Evolutionary conservation across 2,329 filamentous ascomycete genomes (phyloP), one percentile per base, ranked within the genome.

Genomic region (Apiospora aurea): DNA sequence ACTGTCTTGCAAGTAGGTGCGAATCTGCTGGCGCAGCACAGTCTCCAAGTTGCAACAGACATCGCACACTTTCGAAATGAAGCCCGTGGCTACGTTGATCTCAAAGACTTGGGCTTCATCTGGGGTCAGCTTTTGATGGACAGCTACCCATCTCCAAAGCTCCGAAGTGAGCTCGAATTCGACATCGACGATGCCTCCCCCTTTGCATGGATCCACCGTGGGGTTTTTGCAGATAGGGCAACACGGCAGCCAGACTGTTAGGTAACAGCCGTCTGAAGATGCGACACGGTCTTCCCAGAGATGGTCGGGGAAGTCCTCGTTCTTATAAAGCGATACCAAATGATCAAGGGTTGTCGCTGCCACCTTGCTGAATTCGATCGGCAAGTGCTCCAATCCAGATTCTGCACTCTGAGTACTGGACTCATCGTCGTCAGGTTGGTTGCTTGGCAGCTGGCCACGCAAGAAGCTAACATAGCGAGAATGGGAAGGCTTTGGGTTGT

Each of bases 221-320:
- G 44, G 41, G 24, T 46, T 26, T 13, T 68, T 46, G 66, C 66
- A 68, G 2, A 68, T n/a, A 44, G 66, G 66, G 66, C 66, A 68
- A 47, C 66, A 47, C 11, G 66, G 66, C 44, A 68, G 26, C 66
- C 66, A 68, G 16, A 68, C 14, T 24, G 66, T 68, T 2, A 68
- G 14, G 43, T 46, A 34, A 14, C 66, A 47, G 41, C 26, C 16
- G 6, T 2, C 44, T 2, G 26, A 47, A 29, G 41, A 44, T 29
- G 41, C 66, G 13, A 18, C 24, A 29, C 66, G 41, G 44, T 46
- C 41, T 29, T 68, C 18, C 66, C 66, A 68, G 43, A 46, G 18
- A 29, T 26, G 14, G 43, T 68, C 41, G 18, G n/a, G n/a, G 13
- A 68, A n/a, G 14, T 29, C 16, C 5, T 46, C n/a, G 66, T 29